Base-by-base conservation (phyloP, 768 basidiomycete species). In the Rhodotorula diobovata region DNA sequence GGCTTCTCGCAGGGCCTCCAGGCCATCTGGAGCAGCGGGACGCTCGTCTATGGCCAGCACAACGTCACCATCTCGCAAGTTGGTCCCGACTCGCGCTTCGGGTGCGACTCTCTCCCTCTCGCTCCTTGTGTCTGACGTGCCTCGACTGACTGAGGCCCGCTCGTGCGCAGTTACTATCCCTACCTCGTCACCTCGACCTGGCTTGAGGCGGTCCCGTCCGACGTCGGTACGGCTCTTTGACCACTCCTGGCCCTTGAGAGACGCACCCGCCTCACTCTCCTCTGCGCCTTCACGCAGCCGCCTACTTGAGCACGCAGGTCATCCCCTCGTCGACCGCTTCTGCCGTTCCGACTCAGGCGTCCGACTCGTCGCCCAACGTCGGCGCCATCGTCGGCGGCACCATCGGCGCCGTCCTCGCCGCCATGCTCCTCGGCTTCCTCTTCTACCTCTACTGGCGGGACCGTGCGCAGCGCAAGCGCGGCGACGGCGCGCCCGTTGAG, bases 391-490 rank as follows among this genome's bases (percentile, higher is more conserved):
- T 63, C 25, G 73, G 73, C 25, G 73, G 73, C 21, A 62, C 57
- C 11, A 60, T 71, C 30, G 73, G 73, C 30, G 73, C 54, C 18
- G 66, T 74, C 32, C 41, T 74, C 53, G 73, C 73, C 1, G 56
- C 50, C 14, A 43, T 30, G 23, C 63, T 74, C 8, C 48, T 66
- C 59, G 63, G 61, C n/a, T 74, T 74, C 63, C 63, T 74, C 32
- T 25, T 74, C 55, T 74, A 67, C 66, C 69, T 74, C 34, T 74
- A 68, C 69, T 41, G 69, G 16, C 57, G 69, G 2, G 73, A 74
- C 48, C 64, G 67, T 51, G 39, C 61, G 12, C 43, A 45, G 25
- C 54, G 62, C 12, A 46, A 51, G 46, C 45, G 68, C 43, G 64
- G 63, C 30, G 73, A 63, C 34, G 73, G 65, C 6, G 18, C 35